A percentile compares a stretch with the other conserved stretches of the same genome.
These are phyloP conservation scores for Cordyceps militaris DNA, from an alignment of 2,329 filamentous ascomycete genomes.

Conservation along the genomic window DNA sequence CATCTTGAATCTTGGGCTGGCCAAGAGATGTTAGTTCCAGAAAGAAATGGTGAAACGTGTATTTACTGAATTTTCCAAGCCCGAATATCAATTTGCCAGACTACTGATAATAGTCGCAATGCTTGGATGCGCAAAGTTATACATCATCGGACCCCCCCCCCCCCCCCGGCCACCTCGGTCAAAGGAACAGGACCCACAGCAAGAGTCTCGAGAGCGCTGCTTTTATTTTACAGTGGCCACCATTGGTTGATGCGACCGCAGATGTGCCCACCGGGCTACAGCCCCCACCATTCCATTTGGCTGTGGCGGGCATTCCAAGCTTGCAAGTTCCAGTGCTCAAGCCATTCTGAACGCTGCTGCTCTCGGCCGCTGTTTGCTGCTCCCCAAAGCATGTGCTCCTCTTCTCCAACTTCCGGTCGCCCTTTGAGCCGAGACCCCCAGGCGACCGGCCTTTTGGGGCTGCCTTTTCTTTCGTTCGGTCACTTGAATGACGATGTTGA, in stretches of 20 bases:
- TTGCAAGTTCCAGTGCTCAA: too few relatives aligned
- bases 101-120: too few relatives aligned
- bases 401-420: conserved; percentile 8
- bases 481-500: background rate
- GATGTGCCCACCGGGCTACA: background rate
- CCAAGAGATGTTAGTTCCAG: background rate
- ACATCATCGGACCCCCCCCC: too few relatives aligned
- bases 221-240: background rate
- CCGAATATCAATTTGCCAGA: too few relatives aligned
- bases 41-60: background rate
- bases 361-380: background rate
- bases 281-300: background rate
- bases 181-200: background rate
- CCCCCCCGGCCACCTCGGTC: conserved; percentile 10
- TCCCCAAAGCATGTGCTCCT: conserved; percentile 8
- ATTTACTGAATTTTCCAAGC: background rate
- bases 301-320: background rate
- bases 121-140: too few relatives aligned
- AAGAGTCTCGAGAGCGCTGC: background rate
- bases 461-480: background rate
- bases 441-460: background rate
- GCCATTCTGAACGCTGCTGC: too few relatives aligned
- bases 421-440: conserved; percentile 11
- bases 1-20: background rate
- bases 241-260: background rate